Base-by-base conservation (phyloP, 1,284 basidiomycete species). In the Austroboletus novae-zelandiae region DNA sequence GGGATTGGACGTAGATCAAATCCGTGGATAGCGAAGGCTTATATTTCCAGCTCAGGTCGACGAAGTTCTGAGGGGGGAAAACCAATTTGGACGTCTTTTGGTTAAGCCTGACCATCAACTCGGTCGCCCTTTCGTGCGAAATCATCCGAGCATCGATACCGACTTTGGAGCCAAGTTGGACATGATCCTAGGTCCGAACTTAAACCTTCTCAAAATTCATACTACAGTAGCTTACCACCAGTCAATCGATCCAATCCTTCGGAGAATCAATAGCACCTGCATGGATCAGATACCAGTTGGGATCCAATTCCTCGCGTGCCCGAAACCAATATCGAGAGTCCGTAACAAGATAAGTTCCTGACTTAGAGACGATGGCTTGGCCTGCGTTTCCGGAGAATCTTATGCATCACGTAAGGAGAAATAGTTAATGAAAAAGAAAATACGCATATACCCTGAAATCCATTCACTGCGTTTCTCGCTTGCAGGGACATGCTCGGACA, bases 131-230 rank as follows among this genome's bases (percentile, higher is more conserved):
- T 61, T 89, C 81, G 61, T 89, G 82, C 4, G 91, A 81, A 52
- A 96, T 75, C 74, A 96, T 86, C 27, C 91, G 86, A 9, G 94
- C 92, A 69, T 98, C 95, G 49, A 97, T 80, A 13, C 94, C 94
- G 49, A 97, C 81, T 54, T 83, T 77, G 27, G 31, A 27, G 14
- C 30, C 34, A 27, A 32, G 20, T 3, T 52, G 40, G 13, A 4
- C 1, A 14, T 51, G 36, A 1, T 56, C 56, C 1, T 10, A 56
- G n/a, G n/a, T n/a, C n/a, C n/a, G n/a, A n/a, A n/a, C n/a, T n/a
- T n/a, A n/a, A n/a, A n/a, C n/a, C n/a, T n/a, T n/a, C n/a, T n/a
- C n/a, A n/a, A n/a, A n/a, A n/a, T n/a, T n/a, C n/a, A n/a, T n/a
- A n/a, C n/a, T n/a, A n/a, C n/a, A n/a, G n/a, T n/a, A n/a, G n/a